phyloP scores from a whole-genome alignment of 2,329 filamentous ascomycete species.

The Aspergillus sp. region DNA sequence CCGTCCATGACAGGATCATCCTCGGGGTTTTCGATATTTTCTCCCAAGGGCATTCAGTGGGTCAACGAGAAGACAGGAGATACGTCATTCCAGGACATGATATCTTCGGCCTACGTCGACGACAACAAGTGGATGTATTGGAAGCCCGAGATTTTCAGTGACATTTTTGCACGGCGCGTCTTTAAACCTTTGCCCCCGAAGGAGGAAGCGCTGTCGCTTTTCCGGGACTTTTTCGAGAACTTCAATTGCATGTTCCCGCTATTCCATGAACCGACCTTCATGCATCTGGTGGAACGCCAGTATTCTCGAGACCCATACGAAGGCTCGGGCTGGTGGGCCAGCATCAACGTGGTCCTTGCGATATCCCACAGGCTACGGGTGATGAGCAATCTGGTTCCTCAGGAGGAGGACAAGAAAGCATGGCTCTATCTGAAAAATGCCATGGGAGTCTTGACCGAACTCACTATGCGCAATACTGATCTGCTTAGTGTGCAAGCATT shows the following conservation, averaged over 20 bases:
- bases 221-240: conserved; percentile 95
- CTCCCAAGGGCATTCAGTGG: conserved; percentile 96
- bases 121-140: conserved; percentile 96
- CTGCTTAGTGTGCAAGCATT: conserved; percentile 91
- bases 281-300: conserved; percentile 92
- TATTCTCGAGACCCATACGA: conserved; percentile 92
- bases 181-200: conserved; percentile 83
- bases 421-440: conserved; percentile 98
- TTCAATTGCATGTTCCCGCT: conserved; percentile 99
- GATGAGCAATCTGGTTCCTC: conserved; percentile 89
- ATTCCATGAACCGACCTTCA: conserved; percentile 97
- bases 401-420: conserved; percentile 89
- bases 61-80: conserved; percentile 98
- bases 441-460: conserved; percentile 85
- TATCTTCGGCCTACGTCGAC: conserved; percentile 83
- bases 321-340: conserved; percentile 97
- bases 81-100: conserved; percentile 90
- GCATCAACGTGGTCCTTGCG: conserved; percentile 89
- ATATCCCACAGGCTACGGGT: conserved; percentile 89
- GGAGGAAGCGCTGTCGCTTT: conserved; percentile 79
- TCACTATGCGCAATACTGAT: conserved; percentile 95
- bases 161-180: conserved; percentile 81
- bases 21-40: conserved; percentile 98
- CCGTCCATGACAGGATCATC: conserved; percentile 68
- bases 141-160: conserved; percentile 96